phyloP scores from a whole-genome alignment of 2,329 filamentous ascomycete genomes.

The Didymosphaeria variabile region DNA sequence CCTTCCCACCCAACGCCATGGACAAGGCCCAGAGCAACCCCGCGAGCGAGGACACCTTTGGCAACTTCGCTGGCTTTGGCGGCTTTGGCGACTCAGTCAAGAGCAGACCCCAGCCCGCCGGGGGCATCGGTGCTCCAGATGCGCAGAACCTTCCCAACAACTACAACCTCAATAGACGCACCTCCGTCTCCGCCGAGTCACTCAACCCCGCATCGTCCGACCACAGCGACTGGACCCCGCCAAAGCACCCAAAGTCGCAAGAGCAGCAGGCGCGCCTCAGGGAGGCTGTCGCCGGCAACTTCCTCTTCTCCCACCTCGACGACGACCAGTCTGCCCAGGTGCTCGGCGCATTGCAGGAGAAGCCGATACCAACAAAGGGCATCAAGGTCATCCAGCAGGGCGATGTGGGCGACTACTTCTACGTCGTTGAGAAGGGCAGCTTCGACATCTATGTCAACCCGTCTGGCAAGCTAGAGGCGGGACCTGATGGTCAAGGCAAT shows the following conservation, averaged over 20 bases:
- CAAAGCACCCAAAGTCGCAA: conserved; percentile 80
- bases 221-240: conserved; percentile 90
- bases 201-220: conserved; percentile 86
- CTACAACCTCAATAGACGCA: conserved; percentile 92
- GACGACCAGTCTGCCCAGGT: conserved; percentile 91
- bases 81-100: conserved; percentile 45
- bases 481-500: conserved; percentile 80
- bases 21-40: conserved; percentile 51
- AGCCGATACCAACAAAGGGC: conserved; percentile 91
- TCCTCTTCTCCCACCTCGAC: conserved; percentile 92
- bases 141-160: conserved; percentile 83
- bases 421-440: conserved; percentile 88
- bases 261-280: conserved; percentile 84
- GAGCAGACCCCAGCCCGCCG: conserved; percentile 52
- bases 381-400: conserved; percentile 94
- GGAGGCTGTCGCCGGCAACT: conserved; percentile 85
- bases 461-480: conserved; percentile 78
- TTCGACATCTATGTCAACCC: conserved; percentile 93
- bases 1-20: conserved; percentile 55
- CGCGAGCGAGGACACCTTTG: conserved; percentile 53
- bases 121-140: conserved; percentile 60
- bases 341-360: conserved; percentile 89
- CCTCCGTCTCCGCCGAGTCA: conserved; percentile 96
- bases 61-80: conserved; percentile 49
- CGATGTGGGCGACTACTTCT: conserved; percentile 96